Conservation (phyloP, 2,329 filamentous ascomycete species). For the Trichoderma atrobrunneum region DNA sequence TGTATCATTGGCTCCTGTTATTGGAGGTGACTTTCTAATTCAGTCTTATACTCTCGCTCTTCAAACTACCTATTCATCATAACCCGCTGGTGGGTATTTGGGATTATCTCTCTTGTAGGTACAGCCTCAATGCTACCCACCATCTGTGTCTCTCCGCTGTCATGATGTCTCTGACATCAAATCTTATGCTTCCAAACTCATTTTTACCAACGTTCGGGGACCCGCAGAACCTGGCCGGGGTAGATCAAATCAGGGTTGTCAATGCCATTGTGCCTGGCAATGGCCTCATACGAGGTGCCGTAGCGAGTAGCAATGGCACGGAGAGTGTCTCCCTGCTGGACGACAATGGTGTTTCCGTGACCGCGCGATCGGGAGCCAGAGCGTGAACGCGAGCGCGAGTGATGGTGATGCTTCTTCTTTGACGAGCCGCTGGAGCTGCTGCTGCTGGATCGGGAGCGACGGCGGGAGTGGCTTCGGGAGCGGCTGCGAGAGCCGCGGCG, state of each 20-base stretch:
- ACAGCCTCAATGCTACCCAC: background rate
- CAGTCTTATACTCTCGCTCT: background rate
- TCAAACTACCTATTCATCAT: background rate
- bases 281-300: slow-evolving; percentile 37
- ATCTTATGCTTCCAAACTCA: background rate
- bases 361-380: slow-evolving; percentile 20
- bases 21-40: background rate
- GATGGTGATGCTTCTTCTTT: background rate
- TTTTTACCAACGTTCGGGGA: slow-evolving; percentile 28
- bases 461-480: slow-evolving; percentile 19
- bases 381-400: slow-evolving; percentile 23
- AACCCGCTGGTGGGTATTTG: background rate
- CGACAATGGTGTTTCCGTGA: slow-evolving; percentile 29
- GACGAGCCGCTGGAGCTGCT: slow-evolving; percentile 5
- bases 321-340: slow-evolving; percentile 43
- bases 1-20: background rate
- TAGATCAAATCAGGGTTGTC: slow-evolving; percentile 43
- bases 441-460: slow-evolving; percentile 14
- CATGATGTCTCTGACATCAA: background rate
- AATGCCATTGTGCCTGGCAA: slow-evolving; percentile 40
- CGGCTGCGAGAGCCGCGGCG: slow-evolving; percentile 21
- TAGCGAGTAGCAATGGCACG: slow-evolving; percentile 37
- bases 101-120: background rate
- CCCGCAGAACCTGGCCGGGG: slow-evolving; percentile 39
- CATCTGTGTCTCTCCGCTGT: background rate